phyloP scores from a whole-genome alignment of 1,284 basidiomycete genomes.

The Pseudozyma tsukubaensis region DNA sequence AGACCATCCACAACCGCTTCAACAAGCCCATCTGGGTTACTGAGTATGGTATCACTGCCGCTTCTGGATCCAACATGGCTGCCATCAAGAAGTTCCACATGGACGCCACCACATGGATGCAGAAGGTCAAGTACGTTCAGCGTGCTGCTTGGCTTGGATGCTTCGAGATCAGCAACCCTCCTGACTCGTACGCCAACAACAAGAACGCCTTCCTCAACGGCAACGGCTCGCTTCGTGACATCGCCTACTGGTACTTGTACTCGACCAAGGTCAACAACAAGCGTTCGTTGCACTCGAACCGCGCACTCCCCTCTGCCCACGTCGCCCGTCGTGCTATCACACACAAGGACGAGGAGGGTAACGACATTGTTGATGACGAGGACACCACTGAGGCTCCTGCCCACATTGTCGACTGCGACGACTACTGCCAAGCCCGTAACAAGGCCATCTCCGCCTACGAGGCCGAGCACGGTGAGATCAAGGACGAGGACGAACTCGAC shows the following conservation, averaged over 20 bases:
- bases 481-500: slow-evolving; percentile 44
- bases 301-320: slow-evolving; percentile 40
- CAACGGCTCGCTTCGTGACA: slow-evolving; percentile 52
- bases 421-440: slow-evolving; percentile 45
- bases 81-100: slow-evolving; percentile 58
- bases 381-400: slow-evolving; percentile 31
- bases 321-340: slow-evolving; percentile 32
- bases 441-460: slow-evolving; percentile 39
- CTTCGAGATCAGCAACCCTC: slow-evolving; percentile 58
- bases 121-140: slow-evolving; percentile 53
- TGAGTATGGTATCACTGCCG: slow-evolving; percentile 64
- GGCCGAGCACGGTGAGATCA: slow-evolving; percentile 31
- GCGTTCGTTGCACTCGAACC: slow-evolving; percentile 50
- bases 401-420: slow-evolving; percentile 49
- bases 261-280: slow-evolving; percentile 22
- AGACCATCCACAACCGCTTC: slow-evolving; percentile 54
- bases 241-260: slow-evolving; percentile 58
- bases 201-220: slow-evolving; percentile 63
- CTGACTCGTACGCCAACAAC: slow-evolving; percentile 62
- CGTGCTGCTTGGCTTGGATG: slow-evolving; percentile 66
- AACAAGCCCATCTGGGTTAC: slow-evolving; percentile 65
- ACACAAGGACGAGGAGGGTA: slow-evolving; percentile 51
- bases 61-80: slow-evolving; percentile 47
- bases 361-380: slow-evolving; percentile 49
- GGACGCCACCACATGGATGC: slow-evolving; percentile 58